These are phyloP conservation scores for Alternaria panax DNA, from an alignment of 2,329 filamentous ascomycete species.

Conservation along the genomic window DNA sequence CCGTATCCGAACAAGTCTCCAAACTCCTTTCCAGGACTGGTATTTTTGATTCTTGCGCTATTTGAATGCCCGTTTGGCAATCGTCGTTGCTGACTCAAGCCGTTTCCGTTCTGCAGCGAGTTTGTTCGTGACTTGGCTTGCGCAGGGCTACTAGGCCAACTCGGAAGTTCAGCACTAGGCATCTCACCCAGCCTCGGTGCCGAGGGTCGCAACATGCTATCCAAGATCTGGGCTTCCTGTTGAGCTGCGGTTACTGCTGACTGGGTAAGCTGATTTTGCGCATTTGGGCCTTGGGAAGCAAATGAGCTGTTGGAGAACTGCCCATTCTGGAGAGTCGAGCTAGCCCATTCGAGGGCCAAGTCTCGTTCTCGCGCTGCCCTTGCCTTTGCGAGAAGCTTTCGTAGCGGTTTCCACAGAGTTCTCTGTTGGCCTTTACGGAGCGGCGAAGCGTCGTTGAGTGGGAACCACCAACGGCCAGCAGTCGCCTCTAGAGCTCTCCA, in stretches of 20 bases:
- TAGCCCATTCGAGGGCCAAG: slow-evolving; percentile 50
- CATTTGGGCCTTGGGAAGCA: neutral
- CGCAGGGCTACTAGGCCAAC: slow-evolving; percentile 31
- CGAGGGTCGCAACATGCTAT: slow-evolving; percentile 39
- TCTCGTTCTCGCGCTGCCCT: slow-evolving; percentile 62
- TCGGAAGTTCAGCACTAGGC: slow-evolving; percentile 22
- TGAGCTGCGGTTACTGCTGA: slow-evolving; percentile 24
- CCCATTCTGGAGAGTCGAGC: slow-evolving; percentile 34
- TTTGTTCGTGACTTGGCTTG: neutral
- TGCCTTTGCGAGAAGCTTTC: slow-evolving; percentile 67
- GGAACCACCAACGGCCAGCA: slow-evolving; percentile 53
- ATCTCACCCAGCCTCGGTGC: slow-evolving; percentile 40
- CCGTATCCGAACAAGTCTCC: slow-evolving; percentile 30
- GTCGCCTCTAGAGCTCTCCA: slow-evolving; percentile 65
- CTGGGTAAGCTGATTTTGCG: slow-evolving; percentile 19
- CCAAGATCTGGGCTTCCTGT: slow-evolving; percentile 32
- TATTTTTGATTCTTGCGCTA: neutral
- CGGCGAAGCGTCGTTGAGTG: slow-evolving; percentile 32
- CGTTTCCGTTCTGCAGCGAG: neutral
- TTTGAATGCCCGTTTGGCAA: slow-evolving; percentile 1
- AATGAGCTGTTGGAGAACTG: slow-evolving; percentile 25
- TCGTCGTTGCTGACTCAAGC: slow-evolving; percentile 3
- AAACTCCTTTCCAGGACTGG: slow-evolving; percentile 26
- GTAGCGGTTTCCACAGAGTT: slow-evolving; percentile 69
- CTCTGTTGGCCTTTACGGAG: slow-evolving; percentile 50